Percentiles rank a stretch among this genome's conserved stretches.
phyloP scores from a whole-genome alignment of 768 basidiomycete genomes.

The Daedaleopsis nitida region DNA sequence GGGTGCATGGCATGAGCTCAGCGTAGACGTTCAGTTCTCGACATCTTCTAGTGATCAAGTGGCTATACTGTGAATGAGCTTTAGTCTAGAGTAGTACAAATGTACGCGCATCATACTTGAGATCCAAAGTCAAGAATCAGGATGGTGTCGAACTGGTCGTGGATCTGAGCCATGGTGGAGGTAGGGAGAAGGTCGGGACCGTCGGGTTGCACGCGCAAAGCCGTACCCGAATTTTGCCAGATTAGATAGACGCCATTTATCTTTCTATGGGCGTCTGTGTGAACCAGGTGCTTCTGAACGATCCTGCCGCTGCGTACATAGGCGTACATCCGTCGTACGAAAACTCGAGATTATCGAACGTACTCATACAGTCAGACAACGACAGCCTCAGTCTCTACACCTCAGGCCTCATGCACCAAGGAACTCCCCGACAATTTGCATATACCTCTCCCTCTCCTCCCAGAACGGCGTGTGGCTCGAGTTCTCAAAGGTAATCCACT shows the following conservation, averaged over 20 bases:
- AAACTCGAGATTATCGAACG: background rate
- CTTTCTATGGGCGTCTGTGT: background rate
- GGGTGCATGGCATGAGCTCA: slow-evolving; percentile 96
- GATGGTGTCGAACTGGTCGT: slow-evolving; percentile 94
- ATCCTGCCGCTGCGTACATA: no score
- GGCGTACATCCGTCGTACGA: no score
- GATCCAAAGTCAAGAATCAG: slow-evolving; percentile 98
- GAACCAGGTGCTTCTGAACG: no score
- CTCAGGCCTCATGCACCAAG: background rate
- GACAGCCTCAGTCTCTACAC: background rate
- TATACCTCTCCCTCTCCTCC: slow-evolving; percentile 34
- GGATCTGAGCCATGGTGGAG: slow-evolving; percentile 75
- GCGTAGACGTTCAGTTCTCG: slow-evolving; percentile 97
- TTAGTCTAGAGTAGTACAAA: slow-evolving; percentile 10
- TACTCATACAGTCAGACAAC: background rate
- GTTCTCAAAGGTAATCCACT: slow-evolving; percentile 33
- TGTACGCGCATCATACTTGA: slow-evolving; percentile 56
- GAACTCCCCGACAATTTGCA: slow-evolving; percentile 27
- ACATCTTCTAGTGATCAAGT: slow-evolving; percentile 96
- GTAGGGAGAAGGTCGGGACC: background rate
- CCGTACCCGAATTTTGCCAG: slow-evolving; percentile 14
- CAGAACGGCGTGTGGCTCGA: slow-evolving; percentile 34
- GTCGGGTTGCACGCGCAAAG: background rate
- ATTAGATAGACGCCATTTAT: slow-evolving; percentile 18
- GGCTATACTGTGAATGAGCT: slow-evolving; percentile 73